phyloP scores from a whole-genome alignment of 2,329 filamentous ascomycete genomes.

The Pseudogymnoascus sp. region DNA sequence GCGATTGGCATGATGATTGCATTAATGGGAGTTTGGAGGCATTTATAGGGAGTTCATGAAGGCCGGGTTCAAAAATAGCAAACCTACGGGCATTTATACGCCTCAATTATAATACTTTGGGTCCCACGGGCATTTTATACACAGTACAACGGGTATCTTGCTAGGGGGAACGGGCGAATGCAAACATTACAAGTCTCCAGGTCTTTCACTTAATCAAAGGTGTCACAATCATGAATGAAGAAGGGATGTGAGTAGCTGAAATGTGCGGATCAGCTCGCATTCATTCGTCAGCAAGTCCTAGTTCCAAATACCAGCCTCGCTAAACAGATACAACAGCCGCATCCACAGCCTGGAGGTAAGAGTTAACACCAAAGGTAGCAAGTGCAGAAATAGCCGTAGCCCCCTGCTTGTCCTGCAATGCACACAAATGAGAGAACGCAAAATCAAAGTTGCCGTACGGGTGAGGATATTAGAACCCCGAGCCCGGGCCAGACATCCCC shows the following conservation, averaged over 20 bases:
- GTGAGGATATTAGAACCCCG: constrained; percentile 1
- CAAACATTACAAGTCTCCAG: not conserved
- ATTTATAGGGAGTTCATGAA: not conserved
- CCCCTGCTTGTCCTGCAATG: constrained; percentile 5
- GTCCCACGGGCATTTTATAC: not conserved
- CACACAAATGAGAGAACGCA: constrained; percentile 7
- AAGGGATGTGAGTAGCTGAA: not conserved
- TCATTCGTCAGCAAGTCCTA: constrained; percentile 7
- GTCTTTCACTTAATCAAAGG: not conserved
- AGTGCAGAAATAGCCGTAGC: constrained; percentile 8
- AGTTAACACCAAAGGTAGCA: constrained; percentile 6
- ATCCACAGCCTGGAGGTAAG: not conserved
- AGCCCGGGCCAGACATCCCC: not conserved
- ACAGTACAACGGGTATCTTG: not conserved
- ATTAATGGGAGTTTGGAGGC: constrained; percentile 1
- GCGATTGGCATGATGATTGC: not conserved
- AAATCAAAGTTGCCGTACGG: constrained; percentile 4
- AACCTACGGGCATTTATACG: not conserved
- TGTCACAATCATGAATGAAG: not conserved
- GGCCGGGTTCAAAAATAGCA: not conserved
- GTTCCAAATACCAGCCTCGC: constrained; percentile 7
- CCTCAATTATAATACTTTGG: not conserved
- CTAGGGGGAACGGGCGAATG: not conserved
- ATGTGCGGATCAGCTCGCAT: constrained; percentile 5
- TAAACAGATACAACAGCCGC: constrained; percentile 7